phyloP scores from a whole-genome alignment of 768 basidiomycete species.

The Atractiella rhizophila region DNA sequence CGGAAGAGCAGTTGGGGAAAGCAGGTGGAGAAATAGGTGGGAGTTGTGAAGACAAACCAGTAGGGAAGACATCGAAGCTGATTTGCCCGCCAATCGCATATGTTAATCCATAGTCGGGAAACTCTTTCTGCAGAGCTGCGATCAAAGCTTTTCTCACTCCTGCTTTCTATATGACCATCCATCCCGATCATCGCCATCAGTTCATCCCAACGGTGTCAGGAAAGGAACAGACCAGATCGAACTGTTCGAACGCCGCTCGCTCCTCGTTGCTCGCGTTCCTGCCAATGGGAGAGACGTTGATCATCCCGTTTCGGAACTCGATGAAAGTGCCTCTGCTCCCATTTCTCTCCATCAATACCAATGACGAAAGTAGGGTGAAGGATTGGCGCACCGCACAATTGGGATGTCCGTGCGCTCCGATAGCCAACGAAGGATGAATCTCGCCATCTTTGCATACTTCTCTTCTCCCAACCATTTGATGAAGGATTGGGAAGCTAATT shows the following conservation, averaged over 20 bases:
- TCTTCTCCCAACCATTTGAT: constrained; percentile 79
- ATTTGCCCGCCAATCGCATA: constrained; percentile 88
- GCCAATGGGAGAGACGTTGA: constrained; percentile 88
- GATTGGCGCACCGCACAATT: constrained; percentile 48
- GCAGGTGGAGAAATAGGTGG: too few species aligned
- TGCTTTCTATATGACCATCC: constrained; percentile 27
- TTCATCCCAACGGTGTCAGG: too few species aligned
- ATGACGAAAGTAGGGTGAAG: background rate
- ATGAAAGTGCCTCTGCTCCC: constrained; percentile 62
- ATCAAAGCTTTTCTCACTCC: constrained; percentile 49
- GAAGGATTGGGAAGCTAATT: constrained; percentile 54
- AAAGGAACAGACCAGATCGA: constrained; percentile 43
- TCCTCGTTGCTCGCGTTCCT: constrained; percentile 65
- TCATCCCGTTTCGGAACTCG: constrained; percentile 91
- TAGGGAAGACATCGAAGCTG: constrained; percentile 50
- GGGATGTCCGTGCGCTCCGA: constrained; percentile 71
- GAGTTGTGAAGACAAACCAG: background rate
- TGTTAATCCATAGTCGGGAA: constrained; percentile 58
- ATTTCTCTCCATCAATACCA: background rate
- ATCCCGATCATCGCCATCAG: constrained; percentile 6
- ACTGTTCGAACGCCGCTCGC: constrained; percentile 46
- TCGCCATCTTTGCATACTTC: constrained; percentile 66
- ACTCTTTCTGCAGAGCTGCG: constrained; percentile 48
- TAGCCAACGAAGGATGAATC: constrained; percentile 75
- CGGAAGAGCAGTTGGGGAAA: too few species aligned